phyloP scores from a whole-genome alignment of 176 grass and related monocot genomes.

The Hsuehochloa calcarea region DNA sequence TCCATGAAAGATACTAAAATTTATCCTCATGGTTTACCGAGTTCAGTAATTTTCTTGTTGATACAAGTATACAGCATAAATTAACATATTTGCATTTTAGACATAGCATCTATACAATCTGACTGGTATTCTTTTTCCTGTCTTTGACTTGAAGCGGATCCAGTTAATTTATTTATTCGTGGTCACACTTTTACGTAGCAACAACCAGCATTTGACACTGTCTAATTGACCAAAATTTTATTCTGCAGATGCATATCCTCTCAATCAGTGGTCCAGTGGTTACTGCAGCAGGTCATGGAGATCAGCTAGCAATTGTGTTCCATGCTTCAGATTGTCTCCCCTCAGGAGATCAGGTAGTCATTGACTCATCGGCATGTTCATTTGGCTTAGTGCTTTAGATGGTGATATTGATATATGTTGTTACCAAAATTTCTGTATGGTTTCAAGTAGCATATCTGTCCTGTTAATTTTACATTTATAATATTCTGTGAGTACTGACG shows the following conservation, averaged over 20 bases:
- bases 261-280: slow-evolving; percentile 85
- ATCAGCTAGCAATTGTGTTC: slow-evolving; percentile 76
- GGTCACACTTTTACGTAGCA: not conserved
- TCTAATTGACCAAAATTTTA: not conserved
- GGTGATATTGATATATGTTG: not conserved
- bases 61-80: not conserved
- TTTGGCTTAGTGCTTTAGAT: not conserved
- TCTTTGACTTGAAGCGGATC: not conserved
- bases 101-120: not conserved
- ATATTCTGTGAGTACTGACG: not conserved
- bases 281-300: slow-evolving; percentile 60
- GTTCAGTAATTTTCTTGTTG: not conserved
- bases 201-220: not conserved
- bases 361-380: not conserved
- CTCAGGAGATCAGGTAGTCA: slow-evolving; percentile 84
- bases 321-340: slow-evolving; percentile 92
- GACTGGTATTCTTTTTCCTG: not conserved
- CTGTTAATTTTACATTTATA: not conserved
- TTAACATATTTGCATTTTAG: not conserved
- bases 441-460: not conserved
- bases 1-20: not conserved
- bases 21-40: not conserved
- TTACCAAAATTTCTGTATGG: not conserved
- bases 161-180: not conserved
- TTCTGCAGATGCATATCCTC: slow-evolving; percentile 75